Percentiles rank a stretch among this genome's conserved stretches.
phyloP scores from a whole-genome alignment of 352 stramenopile genomes.

The Blastocystis sp. region DNA sequence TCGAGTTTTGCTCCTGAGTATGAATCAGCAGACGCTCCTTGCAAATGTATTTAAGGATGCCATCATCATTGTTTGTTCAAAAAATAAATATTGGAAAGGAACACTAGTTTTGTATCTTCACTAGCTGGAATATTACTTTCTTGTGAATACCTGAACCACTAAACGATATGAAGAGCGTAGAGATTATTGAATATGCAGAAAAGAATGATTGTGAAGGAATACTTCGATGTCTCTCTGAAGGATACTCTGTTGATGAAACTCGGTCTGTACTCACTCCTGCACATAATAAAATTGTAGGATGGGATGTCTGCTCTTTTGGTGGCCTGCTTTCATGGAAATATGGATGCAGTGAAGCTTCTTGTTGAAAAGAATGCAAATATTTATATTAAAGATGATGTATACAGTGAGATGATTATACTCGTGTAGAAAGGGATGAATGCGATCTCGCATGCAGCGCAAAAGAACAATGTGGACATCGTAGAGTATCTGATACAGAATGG shows the following conservation, averaged over 20 bases:
- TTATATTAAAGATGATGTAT: neutral
- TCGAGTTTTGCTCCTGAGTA: too few relatives aligned
- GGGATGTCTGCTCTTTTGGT: neutral
- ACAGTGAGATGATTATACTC: neutral
- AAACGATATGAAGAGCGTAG: neutral
- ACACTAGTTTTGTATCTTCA: too few relatives aligned
- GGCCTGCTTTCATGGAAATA: constrained; percentile 30
- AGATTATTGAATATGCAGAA: constrained; percentile 29
- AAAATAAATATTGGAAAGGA: neutral
- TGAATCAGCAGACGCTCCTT: neutral
- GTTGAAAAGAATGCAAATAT: constrained; percentile 7
- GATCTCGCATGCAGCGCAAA: neutral
- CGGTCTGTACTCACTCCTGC: neutral
- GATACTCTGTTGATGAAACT: neutral
- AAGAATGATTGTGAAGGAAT: constrained; percentile 37
- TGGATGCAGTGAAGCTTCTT: neutral
- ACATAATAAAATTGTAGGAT: neutral
- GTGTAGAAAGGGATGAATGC: constrained; percentile 26
- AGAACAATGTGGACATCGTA: constrained; percentile 16
- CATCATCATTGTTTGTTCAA: neutral
- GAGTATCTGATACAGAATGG: neutral
- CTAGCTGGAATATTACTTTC: too few relatives aligned
- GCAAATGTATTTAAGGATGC: neutral
- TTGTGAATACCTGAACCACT: too few relatives aligned
- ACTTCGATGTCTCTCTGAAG: neutral